Conservation (phyloP, 1,284 basidiomycete genomes). For the Ceratobasidium sp. region DNA sequence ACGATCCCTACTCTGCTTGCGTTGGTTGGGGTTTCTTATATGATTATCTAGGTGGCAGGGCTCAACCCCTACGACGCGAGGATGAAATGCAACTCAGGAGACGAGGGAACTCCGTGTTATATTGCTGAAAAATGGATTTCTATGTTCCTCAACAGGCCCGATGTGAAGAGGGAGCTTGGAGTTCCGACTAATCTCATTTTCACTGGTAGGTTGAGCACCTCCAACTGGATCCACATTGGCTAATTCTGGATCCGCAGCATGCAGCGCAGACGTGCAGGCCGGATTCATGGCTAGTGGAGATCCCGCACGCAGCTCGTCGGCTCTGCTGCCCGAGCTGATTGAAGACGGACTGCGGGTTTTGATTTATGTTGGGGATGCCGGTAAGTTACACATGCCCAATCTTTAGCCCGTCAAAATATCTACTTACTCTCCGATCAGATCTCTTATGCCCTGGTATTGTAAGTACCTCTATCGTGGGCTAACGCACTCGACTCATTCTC, state of each 20-base stretch:
- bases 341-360: conserved; percentile 62
- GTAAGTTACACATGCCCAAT: conserved; percentile 52
- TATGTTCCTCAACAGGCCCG: conserved; percentile 58
- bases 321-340: conserved; percentile 61
- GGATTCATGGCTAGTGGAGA: conserved; percentile 59
- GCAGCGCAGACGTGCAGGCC: conserved; percentile 59
- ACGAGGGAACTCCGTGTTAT: conserved; percentile 58
- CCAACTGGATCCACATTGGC: background rate
- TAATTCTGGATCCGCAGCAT: conserved; percentile 52
- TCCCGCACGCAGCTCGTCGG: conserved; percentile 61
- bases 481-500: background rate
- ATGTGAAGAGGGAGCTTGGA: conserved; percentile 62
- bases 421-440: background rate
- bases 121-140: conserved; percentile 63
- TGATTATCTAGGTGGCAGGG: conserved; percentile 57
- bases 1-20: background rate
- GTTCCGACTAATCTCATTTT: conserved; percentile 53
- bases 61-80: conserved; percentile 61
- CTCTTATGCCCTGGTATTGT: conserved; percentile 19
- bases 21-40: conserved; percentile 58
- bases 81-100: conserved; percentile 60
- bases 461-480: background rate
- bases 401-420: background rate
- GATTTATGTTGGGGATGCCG: conserved; percentile 63
- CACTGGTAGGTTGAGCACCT: background rate